phyloP scores from a whole-genome alignment of 1,284 basidiomycete species.

The Ustilago loliicola region DNA sequence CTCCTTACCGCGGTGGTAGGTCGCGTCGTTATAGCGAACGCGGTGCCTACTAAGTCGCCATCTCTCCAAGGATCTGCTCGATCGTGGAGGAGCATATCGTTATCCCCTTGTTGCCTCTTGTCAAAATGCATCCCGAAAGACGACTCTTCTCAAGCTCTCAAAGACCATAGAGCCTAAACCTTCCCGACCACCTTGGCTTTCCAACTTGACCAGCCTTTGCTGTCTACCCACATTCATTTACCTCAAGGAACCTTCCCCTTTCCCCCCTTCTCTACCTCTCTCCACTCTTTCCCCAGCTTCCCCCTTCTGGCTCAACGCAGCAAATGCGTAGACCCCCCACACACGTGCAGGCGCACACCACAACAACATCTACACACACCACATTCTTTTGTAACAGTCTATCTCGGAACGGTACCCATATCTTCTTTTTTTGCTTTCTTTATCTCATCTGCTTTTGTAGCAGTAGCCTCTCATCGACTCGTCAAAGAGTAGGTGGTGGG shows the following conservation, averaged over 20 bases:
- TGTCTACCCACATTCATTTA: slow-evolving; percentile 5
- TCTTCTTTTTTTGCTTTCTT: slow-evolving; percentile 5
- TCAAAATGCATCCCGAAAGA: not conserved
- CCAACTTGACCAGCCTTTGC: not conserved
- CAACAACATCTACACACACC: not conserved
- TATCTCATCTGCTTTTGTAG: slow-evolving; percentile 6
- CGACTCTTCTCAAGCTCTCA: not conserved
- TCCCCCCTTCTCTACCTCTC: not conserved
- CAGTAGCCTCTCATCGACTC: slow-evolving; percentile 3
- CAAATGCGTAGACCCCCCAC: not conserved
- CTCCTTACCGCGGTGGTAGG: slow-evolving; percentile 49
- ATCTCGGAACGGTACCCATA: slow-evolving; percentile 5
- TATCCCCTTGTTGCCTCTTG: not conserved
- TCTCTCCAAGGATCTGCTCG: not conserved
- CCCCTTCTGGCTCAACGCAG: slow-evolving; percentile 4
- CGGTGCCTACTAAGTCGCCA: slow-evolving; percentile 39
- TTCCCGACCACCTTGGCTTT: slow-evolving; percentile 3
- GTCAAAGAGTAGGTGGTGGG: not conserved
- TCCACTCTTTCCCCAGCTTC: not conserved
- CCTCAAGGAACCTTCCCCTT: not conserved
- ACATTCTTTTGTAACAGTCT: slow-evolving; percentile 3
- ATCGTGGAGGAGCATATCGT: not conserved
- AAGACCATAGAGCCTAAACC: not conserved
- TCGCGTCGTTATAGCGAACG: slow-evolving; percentile 54
- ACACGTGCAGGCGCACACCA: slow-evolving; percentile 13